Evolutionary conservation across 1,139 yeast genomes (phyloP).

Genomic region (Casaregolazyma suthepensis): DNA sequence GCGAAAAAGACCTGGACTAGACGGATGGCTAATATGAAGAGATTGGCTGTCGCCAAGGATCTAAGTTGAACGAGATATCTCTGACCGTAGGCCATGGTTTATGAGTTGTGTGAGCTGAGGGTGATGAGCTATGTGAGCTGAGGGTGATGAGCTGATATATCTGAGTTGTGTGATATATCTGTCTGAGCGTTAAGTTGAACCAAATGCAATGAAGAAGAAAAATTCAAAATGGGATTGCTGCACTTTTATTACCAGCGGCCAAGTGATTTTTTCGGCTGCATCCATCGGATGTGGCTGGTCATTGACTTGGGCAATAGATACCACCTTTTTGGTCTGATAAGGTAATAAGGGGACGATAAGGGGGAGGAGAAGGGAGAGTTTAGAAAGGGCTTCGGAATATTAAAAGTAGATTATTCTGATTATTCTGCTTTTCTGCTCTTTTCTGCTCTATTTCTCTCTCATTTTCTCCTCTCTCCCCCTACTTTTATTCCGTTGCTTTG

Average conservation of each 20-base stretch:
- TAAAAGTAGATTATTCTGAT: no score
- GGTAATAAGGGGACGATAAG: not conserved
- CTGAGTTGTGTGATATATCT: no score
- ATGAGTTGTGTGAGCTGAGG: not conserved
- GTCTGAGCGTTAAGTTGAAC: not conserved
- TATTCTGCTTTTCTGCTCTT: not conserved
- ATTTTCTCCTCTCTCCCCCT: not conserved
- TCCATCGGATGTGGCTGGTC: not conserved
- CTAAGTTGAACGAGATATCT: slow-evolving; percentile 12
- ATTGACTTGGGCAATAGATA: not conserved
- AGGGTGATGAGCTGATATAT: not conserved
- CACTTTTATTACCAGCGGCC: not conserved
- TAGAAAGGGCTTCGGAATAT: not conserved
- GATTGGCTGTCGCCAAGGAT: slow-evolving; percentile 29
- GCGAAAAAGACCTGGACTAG: slow-evolving; percentile 31
- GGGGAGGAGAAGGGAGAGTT: not conserved
- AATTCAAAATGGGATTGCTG: not conserved
- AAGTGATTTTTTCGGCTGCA: not conserved
- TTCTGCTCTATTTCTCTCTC: not conserved
- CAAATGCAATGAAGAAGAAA: not conserved
- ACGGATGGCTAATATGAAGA: slow-evolving; percentile 26
- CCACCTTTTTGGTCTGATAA: not conserved
- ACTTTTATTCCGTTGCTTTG: not conserved
- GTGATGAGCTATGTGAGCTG: not conserved
- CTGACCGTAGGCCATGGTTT: slow-evolving; percentile 10